These are phyloP conservation scores for Suillus variegatus DNA, from an alignment of 768 basidiomycete species.

Conservation along the genomic window DNA sequence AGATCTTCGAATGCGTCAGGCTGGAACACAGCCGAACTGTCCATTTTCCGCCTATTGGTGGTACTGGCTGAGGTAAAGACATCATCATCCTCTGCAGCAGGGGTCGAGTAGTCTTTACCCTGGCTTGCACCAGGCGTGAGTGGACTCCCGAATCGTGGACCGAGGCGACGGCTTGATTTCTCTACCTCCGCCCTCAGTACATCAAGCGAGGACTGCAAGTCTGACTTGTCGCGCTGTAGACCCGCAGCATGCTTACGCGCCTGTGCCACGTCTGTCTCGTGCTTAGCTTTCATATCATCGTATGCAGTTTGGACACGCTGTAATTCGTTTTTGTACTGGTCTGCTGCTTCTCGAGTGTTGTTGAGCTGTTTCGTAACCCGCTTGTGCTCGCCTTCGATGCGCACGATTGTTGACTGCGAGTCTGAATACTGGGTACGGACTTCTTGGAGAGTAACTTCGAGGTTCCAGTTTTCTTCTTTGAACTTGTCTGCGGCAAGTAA, in stretches of 20 bases:
- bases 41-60: constrained; percentile 57
- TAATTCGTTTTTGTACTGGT: constrained; percentile 84
- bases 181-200: constrained; percentile 70
- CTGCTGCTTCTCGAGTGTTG: constrained; percentile 69
- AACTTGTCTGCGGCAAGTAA: constrained; percentile 66
- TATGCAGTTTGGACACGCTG: constrained; percentile 66
- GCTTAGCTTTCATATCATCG: constrained; percentile 82
- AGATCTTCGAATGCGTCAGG: constrained; percentile 49
- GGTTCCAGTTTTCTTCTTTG: constrained; percentile 99
- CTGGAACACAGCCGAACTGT: constrained; percentile 50
- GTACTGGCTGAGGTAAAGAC: constrained; percentile 69
- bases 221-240: constrained; percentile 88
- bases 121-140: constrained; percentile 62
- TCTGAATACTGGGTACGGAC: constrained; percentile 70
- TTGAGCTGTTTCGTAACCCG: constrained; percentile 76
- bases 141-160: constrained; percentile 68
- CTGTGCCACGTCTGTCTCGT: constrained; percentile 93
- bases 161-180: constrained; percentile 59
- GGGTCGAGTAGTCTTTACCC: constrained; percentile 54
- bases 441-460: constrained; percentile 92
- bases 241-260: constrained; percentile 87
- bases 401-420: constrained; percentile 61
- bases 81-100: constrained; percentile 60
- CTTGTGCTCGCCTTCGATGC: constrained; percentile 82
- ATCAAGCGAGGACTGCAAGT: constrained; percentile 83